Base-by-base conservation (phyloP, 441 rosid species). In the Metrosideros polymorpha region DNA sequence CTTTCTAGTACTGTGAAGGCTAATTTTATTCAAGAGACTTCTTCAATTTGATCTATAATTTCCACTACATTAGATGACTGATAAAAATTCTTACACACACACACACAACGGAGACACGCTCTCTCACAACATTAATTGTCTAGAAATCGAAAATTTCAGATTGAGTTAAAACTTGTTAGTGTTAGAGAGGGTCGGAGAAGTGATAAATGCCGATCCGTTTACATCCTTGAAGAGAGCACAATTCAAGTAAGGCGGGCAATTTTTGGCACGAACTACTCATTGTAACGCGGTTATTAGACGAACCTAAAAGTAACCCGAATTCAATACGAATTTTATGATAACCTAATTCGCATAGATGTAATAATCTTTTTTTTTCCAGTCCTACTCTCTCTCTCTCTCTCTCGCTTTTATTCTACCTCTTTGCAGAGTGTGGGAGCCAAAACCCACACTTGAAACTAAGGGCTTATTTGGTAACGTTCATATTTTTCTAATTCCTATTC, bases 351-450 rank as follows among this genome's bases (percentile, higher is more conserved):
- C 24, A 63, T 32, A 32, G 13, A 32, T 32, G 32, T 32, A 19
- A 63, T 63, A 1, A 1, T 49, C 14, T 4, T 30, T 17, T 5
- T 18, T 63, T 30, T 61, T 0, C 14, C 18, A 6, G 39, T 61
- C 71, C 5, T 30, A 61, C 42, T 30, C 12, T 7, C 17, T 15
- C 30, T 30, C 42, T 32, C 12, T 61, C 22, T 15, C 18, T 61
- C 3, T 14, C 1, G 29, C 32, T 59, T 59, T 59, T 59, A 59
- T 3, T 15, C 22, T 59, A 9, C 22, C 10, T 59, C 4, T 14
- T 14, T 15, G 12, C 12, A 2, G 1, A 18, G 12, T 6, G 3
- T 4, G 17, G 0, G 19, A 61, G 42, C 30, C 15, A 10, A n/a
- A 59, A 13, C 32, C 17, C 27, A 59, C 9, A 59, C 9, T 2